Percentiles rank a stretch among this genome's conserved stretches.
phyloP scores from a whole-genome alignment of 73 alveolate genomes.

The Paramecium caudatum region DNA sequence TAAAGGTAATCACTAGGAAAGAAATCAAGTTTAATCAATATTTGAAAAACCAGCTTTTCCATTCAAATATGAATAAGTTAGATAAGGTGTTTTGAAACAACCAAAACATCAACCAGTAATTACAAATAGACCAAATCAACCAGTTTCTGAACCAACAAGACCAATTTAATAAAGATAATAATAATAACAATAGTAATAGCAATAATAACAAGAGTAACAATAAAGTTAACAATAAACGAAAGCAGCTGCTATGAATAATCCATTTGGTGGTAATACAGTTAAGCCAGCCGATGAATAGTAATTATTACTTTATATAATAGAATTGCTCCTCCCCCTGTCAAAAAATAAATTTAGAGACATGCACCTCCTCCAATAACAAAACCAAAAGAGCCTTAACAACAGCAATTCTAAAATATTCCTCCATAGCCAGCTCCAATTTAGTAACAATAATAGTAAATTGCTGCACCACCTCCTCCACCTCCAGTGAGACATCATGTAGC shows the following conservation, averaged over 20 bases:
- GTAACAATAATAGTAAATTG: constrained; percentile 38
- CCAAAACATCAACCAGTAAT: not conserved
- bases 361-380: constrained; percentile 22
- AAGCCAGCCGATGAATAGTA: not conserved
- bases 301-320: not conserved
- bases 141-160: constrained; percentile 56
- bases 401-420: not conserved
- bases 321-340: constrained; percentile 24
- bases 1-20: constrained; percentile 23
- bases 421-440: constrained; percentile 35
- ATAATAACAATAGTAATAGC: not conserved
- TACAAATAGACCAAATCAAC: constrained; percentile 39
- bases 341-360: not conserved
- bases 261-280: constrained; percentile 26
- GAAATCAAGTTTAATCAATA: not conserved
- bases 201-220: not conserved
- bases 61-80: constrained; percentile 42
- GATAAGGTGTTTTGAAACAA: not conserved
- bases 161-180: not conserved
- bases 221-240: not conserved
- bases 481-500: constrained; percentile 54
- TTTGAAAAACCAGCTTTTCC: constrained; percentile 28
- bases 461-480: constrained; percentile 73
- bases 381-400: not conserved
- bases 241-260: constrained; percentile 25